A percentile compares a stretch with the other conserved stretches of the same genome.
Conservation (phyloP, 2,329 filamentous ascomycete genomes). For the Pseudocercospora macadamiae region DNA sequence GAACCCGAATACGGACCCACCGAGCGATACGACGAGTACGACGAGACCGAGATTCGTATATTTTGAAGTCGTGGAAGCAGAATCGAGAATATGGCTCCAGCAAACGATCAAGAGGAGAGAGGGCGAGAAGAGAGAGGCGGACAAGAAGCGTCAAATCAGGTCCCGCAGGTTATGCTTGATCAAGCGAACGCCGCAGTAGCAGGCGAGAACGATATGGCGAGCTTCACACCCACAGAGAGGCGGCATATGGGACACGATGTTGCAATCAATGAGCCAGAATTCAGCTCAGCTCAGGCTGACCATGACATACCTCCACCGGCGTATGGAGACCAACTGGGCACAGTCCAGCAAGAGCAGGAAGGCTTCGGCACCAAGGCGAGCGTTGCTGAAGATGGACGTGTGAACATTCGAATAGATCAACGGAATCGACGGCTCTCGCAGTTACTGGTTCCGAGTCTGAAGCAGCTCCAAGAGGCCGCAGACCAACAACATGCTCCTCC, state of each 20-base stretch:
- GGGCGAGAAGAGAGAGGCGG: neutral
- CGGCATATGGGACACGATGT: conserved; percentile 34
- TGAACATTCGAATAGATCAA: conserved; percentile 79
- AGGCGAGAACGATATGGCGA: conserved; percentile 22
- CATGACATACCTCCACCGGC: conserved; percentile 41
- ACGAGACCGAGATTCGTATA: neutral
- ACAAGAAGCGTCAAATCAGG: conserved; percentile 13
- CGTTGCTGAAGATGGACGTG: conserved; percentile 67
- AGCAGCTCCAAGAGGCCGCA: conserved; percentile 55
- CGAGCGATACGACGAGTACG: neutral
- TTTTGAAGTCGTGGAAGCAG: neutral
- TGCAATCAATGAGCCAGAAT: conserved; percentile 16
- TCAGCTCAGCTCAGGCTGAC: conserved; percentile 18
- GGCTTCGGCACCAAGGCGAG: conserved; percentile 45
- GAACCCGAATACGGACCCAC: neutral
- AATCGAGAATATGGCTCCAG: conserved; percentile 11
- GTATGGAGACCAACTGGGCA: conserved; percentile 44
- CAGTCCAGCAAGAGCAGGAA: conserved; percentile 42
- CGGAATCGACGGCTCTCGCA: conserved; percentile 67
- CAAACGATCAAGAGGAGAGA: conserved; percentile 12
- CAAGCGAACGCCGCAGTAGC: conserved; percentile 34
- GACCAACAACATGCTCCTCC: conserved; percentile 56
- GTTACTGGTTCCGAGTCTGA: conserved; percentile 67
- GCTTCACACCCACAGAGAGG: conserved; percentile 22
- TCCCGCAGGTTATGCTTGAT: conserved; percentile 32